Percentiles rank a stretch among this genome's conserved stretches.
Conservation (phyloP, 1,284 basidiomycete species). For the Ustilago curta region DNA sequence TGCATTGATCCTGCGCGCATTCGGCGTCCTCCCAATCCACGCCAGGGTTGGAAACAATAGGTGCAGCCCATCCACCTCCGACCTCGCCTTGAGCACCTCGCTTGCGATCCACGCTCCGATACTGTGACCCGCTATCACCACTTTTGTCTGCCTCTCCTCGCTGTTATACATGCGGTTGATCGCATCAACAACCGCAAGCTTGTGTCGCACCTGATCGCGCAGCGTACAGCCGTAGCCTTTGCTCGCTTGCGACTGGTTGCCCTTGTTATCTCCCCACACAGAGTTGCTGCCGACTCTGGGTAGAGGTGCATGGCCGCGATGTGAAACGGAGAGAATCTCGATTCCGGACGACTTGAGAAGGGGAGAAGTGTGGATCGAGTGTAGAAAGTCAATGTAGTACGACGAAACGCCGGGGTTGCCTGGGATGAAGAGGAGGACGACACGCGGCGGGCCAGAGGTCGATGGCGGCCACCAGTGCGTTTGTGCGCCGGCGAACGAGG, state of each 20-base stretch:
- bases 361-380: constrained; percentile 28
- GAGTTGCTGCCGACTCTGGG: constrained; percentile 24
- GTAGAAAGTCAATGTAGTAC: constrained; percentile 58
- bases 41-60: constrained; percentile 57
- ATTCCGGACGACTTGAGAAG: constrained; percentile 9
- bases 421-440: constrained; percentile 57
- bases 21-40: constrained; percentile 55
- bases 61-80: constrained; percentile 48
- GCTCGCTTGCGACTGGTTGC: constrained; percentile 19
- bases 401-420: constrained; percentile 58
- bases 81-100: constrained; percentile 40
- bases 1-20: constrained; percentile 36
- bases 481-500: constrained; percentile 46
- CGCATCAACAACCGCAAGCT: constrained; percentile 47
- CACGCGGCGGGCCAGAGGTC: constrained; percentile 17
- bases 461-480: constrained; percentile 49
- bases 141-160: constrained; percentile 15
- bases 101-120: constrained; percentile 58
- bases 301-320: constrained; percentile 54
- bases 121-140: constrained; percentile 55
- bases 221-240: constrained; percentile 40
- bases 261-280: constrained; percentile 26
- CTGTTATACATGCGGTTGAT: constrained; percentile 29
- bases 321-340: constrained; percentile 56
- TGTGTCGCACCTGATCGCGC: constrained; percentile 54